These are phyloP conservation scores for Floccularia luteovirens DNA, from an alignment of 768 basidiomycete genomes.

Conservation along the genomic window DNA sequence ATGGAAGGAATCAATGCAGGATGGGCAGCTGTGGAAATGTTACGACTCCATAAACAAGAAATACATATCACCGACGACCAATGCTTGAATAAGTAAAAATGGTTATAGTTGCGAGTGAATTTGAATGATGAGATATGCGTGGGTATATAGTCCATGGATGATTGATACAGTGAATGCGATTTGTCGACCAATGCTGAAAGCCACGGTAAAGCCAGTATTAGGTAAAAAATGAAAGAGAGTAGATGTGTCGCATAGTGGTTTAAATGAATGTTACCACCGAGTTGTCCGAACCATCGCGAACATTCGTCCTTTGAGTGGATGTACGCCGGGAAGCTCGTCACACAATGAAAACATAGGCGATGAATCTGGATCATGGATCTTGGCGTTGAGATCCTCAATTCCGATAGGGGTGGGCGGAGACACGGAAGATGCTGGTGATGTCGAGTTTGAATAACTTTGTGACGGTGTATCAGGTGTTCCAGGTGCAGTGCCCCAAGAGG, in stretches of 20 bases:
- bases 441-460: conserved; percentile 39
- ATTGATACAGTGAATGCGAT: neutral
- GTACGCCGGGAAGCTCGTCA: conserved; percentile 20
- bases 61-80: neutral
- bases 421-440: conserved; percentile 54
- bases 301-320: conserved; percentile 52
- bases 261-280: conserved; percentile 41
- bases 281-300: conserved; percentile 58
- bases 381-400: conserved; percentile 40
- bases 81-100: neutral
- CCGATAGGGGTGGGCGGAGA: conserved; percentile 54
- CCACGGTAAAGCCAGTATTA: neutral
- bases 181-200: neutral
- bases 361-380: conserved; percentile 35
- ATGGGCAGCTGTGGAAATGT: conserved; percentile 1
- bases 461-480: conserved; percentile 49
- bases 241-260: conserved; percentile 9
- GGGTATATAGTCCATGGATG: neutral
- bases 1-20: too few relatives aligned
- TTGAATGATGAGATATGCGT: neutral
- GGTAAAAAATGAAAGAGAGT: neutral
- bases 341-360: conserved; percentile 28
- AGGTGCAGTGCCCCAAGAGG: conserved; percentile 14
- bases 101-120: too few relatives aligned
- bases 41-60: neutral